Evolutionary conservation across 2,329 filamentous ascomycete genomes (phyloP).

Genomic region (Pseudogymnoascus sp.): DNA sequence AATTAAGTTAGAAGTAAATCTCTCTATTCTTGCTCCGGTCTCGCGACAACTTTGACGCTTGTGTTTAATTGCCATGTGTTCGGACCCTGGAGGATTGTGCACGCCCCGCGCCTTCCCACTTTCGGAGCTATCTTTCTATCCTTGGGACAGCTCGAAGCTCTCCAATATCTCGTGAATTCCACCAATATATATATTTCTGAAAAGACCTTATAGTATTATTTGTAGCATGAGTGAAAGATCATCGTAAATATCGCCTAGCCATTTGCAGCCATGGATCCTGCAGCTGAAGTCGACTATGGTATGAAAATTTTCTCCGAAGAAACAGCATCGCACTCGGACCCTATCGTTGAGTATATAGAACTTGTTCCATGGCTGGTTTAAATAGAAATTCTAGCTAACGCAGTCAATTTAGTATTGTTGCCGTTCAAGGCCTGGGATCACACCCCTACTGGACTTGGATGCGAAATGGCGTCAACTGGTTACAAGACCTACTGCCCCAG

Average conservation of each 20-base stretch:
- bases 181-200: neutral
- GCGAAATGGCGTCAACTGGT: neutral
- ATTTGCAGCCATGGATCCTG: neutral
- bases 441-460: neutral
- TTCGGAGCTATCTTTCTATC: constrained; percentile 13
- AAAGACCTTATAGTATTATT: neutral
- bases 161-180: neutral
- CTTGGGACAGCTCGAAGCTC: constrained; percentile 6
- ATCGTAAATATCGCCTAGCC: neutral
- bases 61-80: neutral
- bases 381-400: neutral
- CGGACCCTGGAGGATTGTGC: neutral
- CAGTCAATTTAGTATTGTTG: neutral
- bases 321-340: neutral
- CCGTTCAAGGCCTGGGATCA: neutral
- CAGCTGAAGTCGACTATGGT: neutral
- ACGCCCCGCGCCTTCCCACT: constrained; percentile 9
- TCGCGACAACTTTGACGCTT: neutral
- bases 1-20: too few species aligned
- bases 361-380: neutral
- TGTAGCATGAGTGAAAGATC: neutral
- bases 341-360: neutral
- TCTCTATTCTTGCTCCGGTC: neutral
- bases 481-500: neutral
- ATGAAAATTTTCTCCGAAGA: neutral